phyloP scores from a whole-genome alignment of 345 rosid genomes.

The Gynandropsis gynandra region DNA sequence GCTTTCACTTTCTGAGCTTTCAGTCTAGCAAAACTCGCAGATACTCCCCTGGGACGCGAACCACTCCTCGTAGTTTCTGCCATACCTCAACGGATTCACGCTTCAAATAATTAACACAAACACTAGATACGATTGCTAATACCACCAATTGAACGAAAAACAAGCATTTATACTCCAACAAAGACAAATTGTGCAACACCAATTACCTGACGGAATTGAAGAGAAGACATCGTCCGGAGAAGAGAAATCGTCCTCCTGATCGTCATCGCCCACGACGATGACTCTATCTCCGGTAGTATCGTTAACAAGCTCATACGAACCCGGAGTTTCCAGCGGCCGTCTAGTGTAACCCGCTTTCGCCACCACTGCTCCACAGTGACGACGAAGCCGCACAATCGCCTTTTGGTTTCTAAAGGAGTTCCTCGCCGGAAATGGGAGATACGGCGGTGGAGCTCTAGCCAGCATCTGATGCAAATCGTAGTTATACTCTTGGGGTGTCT shows the following conservation, averaged over 20 bases:
- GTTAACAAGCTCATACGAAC: slow-evolving; percentile 33
- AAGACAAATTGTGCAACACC: neutral
- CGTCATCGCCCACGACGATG: slow-evolving; percentile 33
- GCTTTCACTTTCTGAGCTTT: slow-evolving; percentile 56
- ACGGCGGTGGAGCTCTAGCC: slow-evolving; percentile 29
- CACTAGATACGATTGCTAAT: neutral
- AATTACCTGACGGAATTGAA: slow-evolving; percentile 26
- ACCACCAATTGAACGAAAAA: neutral
- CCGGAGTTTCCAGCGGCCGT: slow-evolving; percentile 34
- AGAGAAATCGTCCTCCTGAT: slow-evolving; percentile 17
- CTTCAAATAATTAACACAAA: slow-evolving; percentile 11
- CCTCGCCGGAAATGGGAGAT: slow-evolving; percentile 18
- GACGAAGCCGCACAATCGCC: slow-evolving; percentile 13
- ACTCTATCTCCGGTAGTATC: slow-evolving; percentile 43
- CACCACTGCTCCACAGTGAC: slow-evolving; percentile 15
- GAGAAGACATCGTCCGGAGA: slow-evolving; percentile 20
- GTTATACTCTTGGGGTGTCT: neutral
- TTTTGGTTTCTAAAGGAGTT: neutral
- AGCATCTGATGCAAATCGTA: slow-evolving; percentile 11
- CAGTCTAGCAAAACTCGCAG: slow-evolving; percentile 43
- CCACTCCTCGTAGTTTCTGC: slow-evolving; percentile 22
- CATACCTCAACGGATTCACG: neutral
- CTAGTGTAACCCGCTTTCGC: slow-evolving; percentile 29
- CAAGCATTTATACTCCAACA: neutral
- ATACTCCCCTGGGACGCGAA: slow-evolving; percentile 27